These are phyloP conservation scores for Trametes versicolor DNA, from an alignment of 1,284 basidiomycete genomes.

Conservation along the genomic window DNA sequence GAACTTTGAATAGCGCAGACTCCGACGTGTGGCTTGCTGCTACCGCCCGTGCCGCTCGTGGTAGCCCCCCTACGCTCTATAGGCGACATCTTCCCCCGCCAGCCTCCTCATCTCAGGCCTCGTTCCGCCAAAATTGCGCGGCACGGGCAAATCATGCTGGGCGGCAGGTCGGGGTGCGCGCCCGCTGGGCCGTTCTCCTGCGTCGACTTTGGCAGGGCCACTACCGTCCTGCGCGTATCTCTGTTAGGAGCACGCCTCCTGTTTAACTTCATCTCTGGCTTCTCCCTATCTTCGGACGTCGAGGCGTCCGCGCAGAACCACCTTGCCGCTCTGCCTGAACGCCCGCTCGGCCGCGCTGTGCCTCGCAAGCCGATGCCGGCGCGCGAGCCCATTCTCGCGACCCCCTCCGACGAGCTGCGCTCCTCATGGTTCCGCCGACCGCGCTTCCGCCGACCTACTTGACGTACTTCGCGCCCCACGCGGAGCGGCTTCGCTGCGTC, in stretches of 20 bases:
- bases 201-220: slow-evolving; percentile 14
- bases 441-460: slow-evolving; percentile 23
- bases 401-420: slow-evolving; percentile 8
- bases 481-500: slow-evolving; percentile 8
- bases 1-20: slow-evolving; percentile 18
- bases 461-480: slow-evolving; percentile 21
- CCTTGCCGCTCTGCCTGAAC: slow-evolving; percentile 7
- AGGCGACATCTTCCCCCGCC: slow-evolving; percentile 21
- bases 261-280: slow-evolving; percentile 16
- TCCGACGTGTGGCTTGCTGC: slow-evolving; percentile 23
- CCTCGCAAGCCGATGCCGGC: slow-evolving; percentile 22
- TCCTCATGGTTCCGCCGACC: slow-evolving; percentile 20
- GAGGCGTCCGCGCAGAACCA: slow-evolving; percentile 15
- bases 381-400: slow-evolving; percentile 10
- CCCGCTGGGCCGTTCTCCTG: slow-evolving; percentile 24
- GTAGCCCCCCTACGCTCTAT: slow-evolving; percentile 13
- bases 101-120: slow-evolving; percentile 18
- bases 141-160: neutral
- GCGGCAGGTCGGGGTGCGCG: slow-evolving; percentile 24
- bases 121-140: slow-evolving; percentile 17
- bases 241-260: slow-evolving; percentile 2
- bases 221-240: slow-evolving; percentile 15
- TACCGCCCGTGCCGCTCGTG: slow-evolving; percentile 12
- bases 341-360: slow-evolving; percentile 14
- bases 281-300: slow-evolving; percentile 31